These are phyloP conservation scores for Eremochloa ophiuroides DNA, from an alignment of 176 grass and related monocot genomes.

Conservation along the genomic window DNA sequence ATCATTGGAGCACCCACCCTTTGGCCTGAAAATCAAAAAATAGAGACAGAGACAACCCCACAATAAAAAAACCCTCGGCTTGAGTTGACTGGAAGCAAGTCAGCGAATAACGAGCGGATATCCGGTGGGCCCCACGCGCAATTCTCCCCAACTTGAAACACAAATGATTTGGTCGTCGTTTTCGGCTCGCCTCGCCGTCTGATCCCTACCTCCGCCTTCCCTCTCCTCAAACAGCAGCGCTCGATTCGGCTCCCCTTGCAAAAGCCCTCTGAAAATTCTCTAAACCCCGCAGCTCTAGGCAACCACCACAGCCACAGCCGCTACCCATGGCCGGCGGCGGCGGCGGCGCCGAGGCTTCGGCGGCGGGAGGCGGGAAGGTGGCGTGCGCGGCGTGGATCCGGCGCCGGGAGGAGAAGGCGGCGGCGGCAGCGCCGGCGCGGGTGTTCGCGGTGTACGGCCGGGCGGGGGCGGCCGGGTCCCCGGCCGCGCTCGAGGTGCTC, in stretches of 20 bases:
- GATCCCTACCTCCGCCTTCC: neutral
- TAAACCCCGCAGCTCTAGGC: neutral
- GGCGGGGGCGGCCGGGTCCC: neutral
- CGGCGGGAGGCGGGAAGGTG: conserved; percentile 30
- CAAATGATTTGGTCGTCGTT: neutral
- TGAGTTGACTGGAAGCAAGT: neutral
- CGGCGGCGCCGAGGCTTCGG: conserved; percentile 3
- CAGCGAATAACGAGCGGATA: conserved; percentile 26
- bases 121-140: neutral
- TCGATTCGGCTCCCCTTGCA: neutral
- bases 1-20: neutral
- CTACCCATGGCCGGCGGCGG: conserved; percentile 26
- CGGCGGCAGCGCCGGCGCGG: conserved; percentile 40
- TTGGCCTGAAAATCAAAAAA: neutral
- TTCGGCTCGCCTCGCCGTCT: neutral
- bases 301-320: neutral
- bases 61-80: neutral
- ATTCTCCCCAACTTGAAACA: neutral
- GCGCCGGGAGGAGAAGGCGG: conserved; percentile 60
- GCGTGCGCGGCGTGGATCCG: conserved; percentile 80
- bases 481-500: conserved; percentile 56
- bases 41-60: neutral
- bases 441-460: conserved; percentile 55
- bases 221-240: neutral
- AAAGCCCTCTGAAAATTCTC: neutral